These are phyloP conservation scores for Coemansia sp. DNA, from an alignment of 192 early-diverging fungal species.

Conservation along the genomic window DNA sequence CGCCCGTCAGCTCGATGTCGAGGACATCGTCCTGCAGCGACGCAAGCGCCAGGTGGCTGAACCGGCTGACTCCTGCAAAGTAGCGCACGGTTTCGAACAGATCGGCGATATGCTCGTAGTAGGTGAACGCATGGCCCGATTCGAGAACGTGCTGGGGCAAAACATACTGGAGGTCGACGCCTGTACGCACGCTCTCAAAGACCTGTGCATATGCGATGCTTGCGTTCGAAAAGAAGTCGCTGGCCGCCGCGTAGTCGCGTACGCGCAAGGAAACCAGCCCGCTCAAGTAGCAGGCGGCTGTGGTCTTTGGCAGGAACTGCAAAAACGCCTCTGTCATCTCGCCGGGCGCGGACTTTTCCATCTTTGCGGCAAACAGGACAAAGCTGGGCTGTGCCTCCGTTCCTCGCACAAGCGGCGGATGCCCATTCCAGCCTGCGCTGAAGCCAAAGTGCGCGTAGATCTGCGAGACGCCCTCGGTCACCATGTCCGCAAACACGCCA, in stretches of 20 bases:
- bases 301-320: constrained; percentile 33
- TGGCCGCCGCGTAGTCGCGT: constrained; percentile 29
- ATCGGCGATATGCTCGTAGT: constrained; percentile 46
- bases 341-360: constrained; percentile 29
- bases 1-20: constrained; percentile 7
- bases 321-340: constrained; percentile 36
- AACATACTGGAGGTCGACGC: constrained; percentile 32
- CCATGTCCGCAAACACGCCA: constrained; percentile 45
- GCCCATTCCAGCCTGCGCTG: constrained; percentile 7
- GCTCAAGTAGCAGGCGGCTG: constrained; percentile 33
- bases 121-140: constrained; percentile 21
- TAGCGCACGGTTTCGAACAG: constrained; percentile 29
- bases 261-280: constrained; percentile 42
- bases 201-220: constrained; percentile 27
- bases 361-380: constrained; percentile 35
- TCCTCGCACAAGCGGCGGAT: not conserved
- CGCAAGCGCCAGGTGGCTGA: constrained; percentile 36
- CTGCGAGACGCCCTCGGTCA: constrained; percentile 37
- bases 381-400: constrained; percentile 13
- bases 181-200: constrained; percentile 15
- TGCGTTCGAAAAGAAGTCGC: constrained; percentile 37
- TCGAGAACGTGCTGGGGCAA: constrained; percentile 23
- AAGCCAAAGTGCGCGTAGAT: constrained; percentile 25
- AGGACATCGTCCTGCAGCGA: constrained; percentile 14
- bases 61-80: constrained; percentile 13